These are phyloP conservation scores for Phlyctochytrium arcticum DNA, from an alignment of 192 early-diverging fungal species.

Conservation along the genomic window DNA sequence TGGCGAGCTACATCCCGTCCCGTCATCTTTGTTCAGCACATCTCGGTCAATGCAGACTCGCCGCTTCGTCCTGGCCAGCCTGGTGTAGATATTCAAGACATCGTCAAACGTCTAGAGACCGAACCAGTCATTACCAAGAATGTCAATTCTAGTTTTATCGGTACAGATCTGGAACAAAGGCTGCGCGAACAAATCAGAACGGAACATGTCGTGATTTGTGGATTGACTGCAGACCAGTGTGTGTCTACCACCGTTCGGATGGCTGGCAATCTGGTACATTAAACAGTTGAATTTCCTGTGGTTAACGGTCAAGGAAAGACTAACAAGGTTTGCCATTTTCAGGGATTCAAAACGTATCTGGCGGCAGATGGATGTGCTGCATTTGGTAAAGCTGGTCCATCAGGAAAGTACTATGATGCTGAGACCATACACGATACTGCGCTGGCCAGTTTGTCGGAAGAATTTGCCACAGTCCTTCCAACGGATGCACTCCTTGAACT, in stretches of 20 bases:
- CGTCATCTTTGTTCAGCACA: constrained; percentile 12
- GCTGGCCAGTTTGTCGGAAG: background rate
- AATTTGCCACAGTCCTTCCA: constrained; percentile 6
- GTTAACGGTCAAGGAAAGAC: too few species aligned
- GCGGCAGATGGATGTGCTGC: constrained; percentile 19
- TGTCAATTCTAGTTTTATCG: constrained; percentile 24
- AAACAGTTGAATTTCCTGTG: background rate
- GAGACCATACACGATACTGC: constrained; percentile 4
- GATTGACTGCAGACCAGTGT: constrained; percentile 23
- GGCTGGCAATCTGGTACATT: constrained; percentile 14
- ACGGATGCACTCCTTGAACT: constrained; percentile 49
- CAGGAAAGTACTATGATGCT: constrained; percentile 1
- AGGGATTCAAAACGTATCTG: constrained; percentile 17
- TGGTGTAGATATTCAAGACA: background rate
- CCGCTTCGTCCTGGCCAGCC: constrained; percentile 5
- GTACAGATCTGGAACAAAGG: constrained; percentile 10
- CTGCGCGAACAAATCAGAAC: background rate
- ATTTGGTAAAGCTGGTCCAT: constrained; percentile 9
- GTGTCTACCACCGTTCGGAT: constrained; percentile 20
- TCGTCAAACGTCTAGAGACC: background rate
- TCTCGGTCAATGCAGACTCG: background rate
- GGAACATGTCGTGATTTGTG: constrained; percentile 7
- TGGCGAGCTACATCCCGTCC: constrained; percentile 3
- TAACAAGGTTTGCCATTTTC: background rate
- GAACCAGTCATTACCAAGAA: constrained; percentile 12